Percentiles rank a stretch among this genome's conserved stretches.
These are phyloP conservation scores for Saccharomycopsis malanga DNA, from an alignment of 805 yeast genomes.

Conservation along the genomic window DNA sequence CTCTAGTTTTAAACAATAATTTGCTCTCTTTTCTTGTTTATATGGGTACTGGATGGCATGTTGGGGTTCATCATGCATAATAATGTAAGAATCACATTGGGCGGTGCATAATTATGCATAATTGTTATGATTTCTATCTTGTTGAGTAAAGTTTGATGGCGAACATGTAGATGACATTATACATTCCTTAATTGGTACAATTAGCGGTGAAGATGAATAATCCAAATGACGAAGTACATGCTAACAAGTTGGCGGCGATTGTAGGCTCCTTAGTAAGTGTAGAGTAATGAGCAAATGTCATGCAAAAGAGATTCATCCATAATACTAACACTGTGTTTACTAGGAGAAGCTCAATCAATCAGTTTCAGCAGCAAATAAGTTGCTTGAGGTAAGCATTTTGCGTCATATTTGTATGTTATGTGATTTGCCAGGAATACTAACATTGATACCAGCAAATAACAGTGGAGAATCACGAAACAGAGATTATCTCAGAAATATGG, in stretches of 20 bases:
- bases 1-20: background rate
- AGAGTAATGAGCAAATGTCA: background rate
- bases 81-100: too few species aligned
- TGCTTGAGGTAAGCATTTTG: conserved; percentile 11
- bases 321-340: background rate
- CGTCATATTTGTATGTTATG: background rate
- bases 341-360: conserved; percentile 17
- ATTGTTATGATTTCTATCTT: too few species aligned
- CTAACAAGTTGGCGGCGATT: conserved; percentile 18
- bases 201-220: conserved; percentile 15
- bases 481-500: conserved; percentile 20
- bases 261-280: conserved; percentile 16
- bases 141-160: too few species aligned
- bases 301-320: too few species aligned
- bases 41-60: background rate
- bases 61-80: background rate
- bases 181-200: background rate
- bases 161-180: too few species aligned
- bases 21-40: background rate
- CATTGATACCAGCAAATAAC: conserved; percentile 10
- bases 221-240: conserved; percentile 22
- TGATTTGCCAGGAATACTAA: background rate
- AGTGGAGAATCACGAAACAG: conserved; percentile 20
- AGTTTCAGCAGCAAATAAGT: conserved; percentile 9
- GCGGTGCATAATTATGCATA: too few species aligned